Evolutionary conservation across 371 early-diverging fungal species (phyloP).

Genomic region (Sanchytrium tribonematis): DNA sequence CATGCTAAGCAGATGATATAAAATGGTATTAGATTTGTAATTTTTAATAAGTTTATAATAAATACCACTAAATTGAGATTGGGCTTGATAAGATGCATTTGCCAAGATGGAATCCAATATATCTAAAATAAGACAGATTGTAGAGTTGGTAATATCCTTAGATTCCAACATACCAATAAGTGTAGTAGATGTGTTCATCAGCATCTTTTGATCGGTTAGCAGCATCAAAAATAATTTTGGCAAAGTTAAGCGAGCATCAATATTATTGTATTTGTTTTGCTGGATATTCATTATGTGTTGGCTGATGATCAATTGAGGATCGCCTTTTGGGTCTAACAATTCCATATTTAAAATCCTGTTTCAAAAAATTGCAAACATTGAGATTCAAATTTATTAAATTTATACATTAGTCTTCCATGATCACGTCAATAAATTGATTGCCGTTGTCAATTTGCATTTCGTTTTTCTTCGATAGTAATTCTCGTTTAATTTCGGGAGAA

Average conservation of each 20-base stretch:
- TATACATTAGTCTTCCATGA: background rate
- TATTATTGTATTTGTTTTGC: background rate
- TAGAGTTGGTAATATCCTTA: background rate
- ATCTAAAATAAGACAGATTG: background rate
- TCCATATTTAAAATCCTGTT: background rate
- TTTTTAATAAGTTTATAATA: background rate
- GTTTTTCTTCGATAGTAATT: slow-evolving; percentile 12
- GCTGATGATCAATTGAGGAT: background rate
- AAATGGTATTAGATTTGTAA: background rate
- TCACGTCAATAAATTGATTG: background rate
- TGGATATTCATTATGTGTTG: background rate
- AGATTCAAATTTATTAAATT: background rate
- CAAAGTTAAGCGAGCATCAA: background rate
- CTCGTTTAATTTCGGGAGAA: slow-evolving; percentile 70
- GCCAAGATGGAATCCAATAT: background rate
- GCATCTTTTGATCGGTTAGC: background rate
- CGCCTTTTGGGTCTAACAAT: background rate
- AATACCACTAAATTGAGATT: background rate
- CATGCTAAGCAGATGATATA: background rate
- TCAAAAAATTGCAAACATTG: background rate
- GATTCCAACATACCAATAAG: background rate
- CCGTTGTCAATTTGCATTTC: background rate
- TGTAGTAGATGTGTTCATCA: background rate
- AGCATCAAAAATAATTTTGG: background rate
- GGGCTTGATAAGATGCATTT: background rate